A percentile compares a stretch with the other conserved stretches of the same genome.
Conservation (phyloP, 2,329 filamentous ascomycete genomes). For the Aaosphaeria arxii region DNA sequence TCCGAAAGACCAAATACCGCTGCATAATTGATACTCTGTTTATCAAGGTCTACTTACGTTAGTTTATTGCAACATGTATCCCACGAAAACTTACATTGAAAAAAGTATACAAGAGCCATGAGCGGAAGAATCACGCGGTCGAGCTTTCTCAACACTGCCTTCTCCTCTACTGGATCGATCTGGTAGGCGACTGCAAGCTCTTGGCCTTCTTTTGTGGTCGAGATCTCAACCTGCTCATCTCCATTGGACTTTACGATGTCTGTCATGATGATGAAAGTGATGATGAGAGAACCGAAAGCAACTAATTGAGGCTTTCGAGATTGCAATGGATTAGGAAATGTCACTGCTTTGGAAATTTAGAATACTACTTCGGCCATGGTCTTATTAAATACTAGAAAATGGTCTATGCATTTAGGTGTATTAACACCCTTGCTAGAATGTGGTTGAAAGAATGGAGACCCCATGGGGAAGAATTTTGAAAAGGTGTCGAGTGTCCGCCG, state of each 20-base stretch:
- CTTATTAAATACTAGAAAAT: no score
- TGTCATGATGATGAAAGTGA: background rate
- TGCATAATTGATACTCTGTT: conserved; percentile 51
- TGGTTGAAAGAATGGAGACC: background rate
- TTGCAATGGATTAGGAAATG: background rate
- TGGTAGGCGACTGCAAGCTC: conserved; percentile 1
- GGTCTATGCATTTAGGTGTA: no score
- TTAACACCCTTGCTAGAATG: no score
- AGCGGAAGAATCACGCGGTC: conserved; percentile 10
- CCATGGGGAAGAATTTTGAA: background rate
- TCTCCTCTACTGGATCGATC: conserved; percentile 11
- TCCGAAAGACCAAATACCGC: conserved; percentile 47
- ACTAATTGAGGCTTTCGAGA: background rate
- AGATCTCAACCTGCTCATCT: background rate
- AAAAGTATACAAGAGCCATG: conserved; percentile 20
- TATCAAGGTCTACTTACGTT: conserved; percentile 38
- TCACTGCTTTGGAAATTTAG: no score
- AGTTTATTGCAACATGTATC: background rate
- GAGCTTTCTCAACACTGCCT: conserved; percentile 10
- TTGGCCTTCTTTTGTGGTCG: background rate
- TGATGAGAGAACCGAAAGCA: background rate
- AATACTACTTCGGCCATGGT: no score
- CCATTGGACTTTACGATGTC: background rate
- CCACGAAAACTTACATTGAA: conserved; percentile 20
- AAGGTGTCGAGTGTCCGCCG: background rate